A percentile compares a stretch with the other conserved stretches of the same genome.
Evolutionary conservation across 257 asterid genomes (phyloP).

Genomic region (Orobanche coerulescens): DNA sequence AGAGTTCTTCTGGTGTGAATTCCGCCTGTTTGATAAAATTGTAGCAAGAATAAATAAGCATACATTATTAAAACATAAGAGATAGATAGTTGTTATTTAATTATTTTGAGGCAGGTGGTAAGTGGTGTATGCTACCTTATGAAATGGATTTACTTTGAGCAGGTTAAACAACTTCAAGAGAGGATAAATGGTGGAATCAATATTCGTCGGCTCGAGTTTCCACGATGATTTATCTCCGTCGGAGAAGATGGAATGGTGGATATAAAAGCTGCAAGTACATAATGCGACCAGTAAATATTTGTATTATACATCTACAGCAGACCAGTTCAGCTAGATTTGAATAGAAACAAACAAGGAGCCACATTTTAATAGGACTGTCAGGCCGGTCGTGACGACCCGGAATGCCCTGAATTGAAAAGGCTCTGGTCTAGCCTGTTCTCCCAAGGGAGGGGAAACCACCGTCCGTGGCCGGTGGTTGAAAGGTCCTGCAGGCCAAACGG

Average conservation of each 20-base stretch:
- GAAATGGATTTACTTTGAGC: constrained; percentile 51
- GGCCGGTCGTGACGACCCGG: too few relatives aligned
- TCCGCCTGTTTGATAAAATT: constrained; percentile 48
- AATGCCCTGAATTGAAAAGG: too few relatives aligned
- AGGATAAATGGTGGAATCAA: constrained; percentile 61
- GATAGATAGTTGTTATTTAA: background rate
- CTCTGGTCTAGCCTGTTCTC: too few relatives aligned
- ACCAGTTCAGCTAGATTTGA: background rate
- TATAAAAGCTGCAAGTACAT: constrained; percentile 55
- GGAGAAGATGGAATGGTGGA: constrained; percentile 51
- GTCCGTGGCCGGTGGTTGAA: too few relatives aligned
- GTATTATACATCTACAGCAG: background rate
- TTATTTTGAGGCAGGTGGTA: background rate
- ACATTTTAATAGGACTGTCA: too few relatives aligned
- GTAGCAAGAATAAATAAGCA: background rate
- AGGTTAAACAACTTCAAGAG: constrained; percentile 53
- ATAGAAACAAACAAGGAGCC: background rate
- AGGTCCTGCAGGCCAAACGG: too few relatives aligned
- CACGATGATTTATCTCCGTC: constrained; percentile 50
- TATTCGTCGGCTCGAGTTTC: constrained; percentile 63
- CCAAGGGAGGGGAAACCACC: too few relatives aligned
- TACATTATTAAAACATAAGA: background rate
- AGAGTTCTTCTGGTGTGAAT: constrained; percentile 77
- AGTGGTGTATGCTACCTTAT: constrained; percentile 36
- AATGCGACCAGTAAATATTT: background rate